These are phyloP conservation scores for Rhododendron simsii DNA, from an alignment of 148 eudicot species.

Conservation along the genomic window DNA sequence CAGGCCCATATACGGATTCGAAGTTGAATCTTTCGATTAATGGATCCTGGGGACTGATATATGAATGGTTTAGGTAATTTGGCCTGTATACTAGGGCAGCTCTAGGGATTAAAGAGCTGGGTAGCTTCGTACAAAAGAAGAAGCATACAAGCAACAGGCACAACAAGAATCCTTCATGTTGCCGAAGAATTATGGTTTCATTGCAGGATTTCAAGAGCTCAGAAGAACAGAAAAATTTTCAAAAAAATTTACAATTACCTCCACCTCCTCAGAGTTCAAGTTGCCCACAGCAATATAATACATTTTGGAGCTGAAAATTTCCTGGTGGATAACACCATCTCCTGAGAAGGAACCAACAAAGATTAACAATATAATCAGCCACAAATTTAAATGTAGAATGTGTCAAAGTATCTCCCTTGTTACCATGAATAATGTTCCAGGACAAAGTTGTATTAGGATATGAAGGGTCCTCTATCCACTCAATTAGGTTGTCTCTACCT, in stretches of 20 bases:
- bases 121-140: not conserved
- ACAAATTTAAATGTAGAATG: not conserved
- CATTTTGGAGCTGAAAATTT: slow-evolving; percentile 31
- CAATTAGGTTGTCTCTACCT: slow-evolving; percentile 41
- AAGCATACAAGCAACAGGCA: not conserved
- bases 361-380: not conserved
- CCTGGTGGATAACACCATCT: slow-evolving; percentile 35
- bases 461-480: slow-evolving; percentile 48
- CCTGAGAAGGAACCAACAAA: slow-evolving; percentile 28
- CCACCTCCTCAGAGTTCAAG: slow-evolving; percentile 36
- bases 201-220: slow-evolving; percentile 3
- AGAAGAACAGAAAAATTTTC: not conserved
- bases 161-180: not conserved
- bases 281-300: slow-evolving; percentile 56
- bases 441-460: slow-evolving; percentile 48
- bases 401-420: not conserved
- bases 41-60: not conserved
- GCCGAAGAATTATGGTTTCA: not conserved
- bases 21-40: slow-evolving; percentile 1
- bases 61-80: not conserved
- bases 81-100: not conserved
- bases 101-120: not conserved
- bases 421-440: slow-evolving; percentile 55
- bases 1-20: not conserved
- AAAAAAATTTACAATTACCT: slow-evolving; percentile 22